A percentile compares a stretch with the other conserved stretches of the same genome.
phyloP scores from a whole-genome alignment of 2,329 filamentous ascomycete species.

The Lojkania enalia region DNA sequence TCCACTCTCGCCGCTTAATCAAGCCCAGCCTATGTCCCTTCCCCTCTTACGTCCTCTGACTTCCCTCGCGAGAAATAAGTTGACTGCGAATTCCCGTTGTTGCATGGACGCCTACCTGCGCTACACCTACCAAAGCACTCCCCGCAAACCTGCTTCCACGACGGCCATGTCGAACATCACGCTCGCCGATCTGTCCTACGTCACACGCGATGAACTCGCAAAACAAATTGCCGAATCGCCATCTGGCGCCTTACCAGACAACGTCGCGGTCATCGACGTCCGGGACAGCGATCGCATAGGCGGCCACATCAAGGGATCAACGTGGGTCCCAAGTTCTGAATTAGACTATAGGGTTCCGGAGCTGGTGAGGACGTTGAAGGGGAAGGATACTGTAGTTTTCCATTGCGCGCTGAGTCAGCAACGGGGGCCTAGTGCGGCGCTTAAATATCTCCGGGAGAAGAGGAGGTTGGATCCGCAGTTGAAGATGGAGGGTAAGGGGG shows the following conservation, averaged over 20 bases:
- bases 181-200: slow-evolving; percentile 66
- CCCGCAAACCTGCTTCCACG: no score
- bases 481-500: slow-evolving; percentile 23
- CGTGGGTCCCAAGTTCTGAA: slow-evolving; percentile 72
- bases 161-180: slow-evolving; percentile 60
- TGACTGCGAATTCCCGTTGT: no score
- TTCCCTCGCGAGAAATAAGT: no score
- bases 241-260: slow-evolving; percentile 22
- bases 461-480: slow-evolving; percentile 51
- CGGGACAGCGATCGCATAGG: slow-evolving; percentile 89
- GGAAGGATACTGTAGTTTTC: slow-evolving; percentile 85
- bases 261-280: slow-evolving; percentile 81
- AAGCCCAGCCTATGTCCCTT: no score
- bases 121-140: no score
- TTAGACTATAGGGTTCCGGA: slow-evolving; percentile 80
- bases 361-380: slow-evolving; percentile 74
- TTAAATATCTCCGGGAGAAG: slow-evolving; percentile 75
- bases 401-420: slow-evolving; percentile 94
- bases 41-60: no score
- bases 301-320: slow-evolving; percentile 80
- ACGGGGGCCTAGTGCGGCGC: slow-evolving; percentile 80
- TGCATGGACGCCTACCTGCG: no score
- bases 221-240: slow-evolving; percentile 19
- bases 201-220: slow-evolving; percentile 69
- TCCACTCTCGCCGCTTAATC: no score